These are phyloP conservation scores for Tricharina praecox DNA, from an alignment of 495 filamentous ascomycete genomes.

Conservation along the genomic window DNA sequence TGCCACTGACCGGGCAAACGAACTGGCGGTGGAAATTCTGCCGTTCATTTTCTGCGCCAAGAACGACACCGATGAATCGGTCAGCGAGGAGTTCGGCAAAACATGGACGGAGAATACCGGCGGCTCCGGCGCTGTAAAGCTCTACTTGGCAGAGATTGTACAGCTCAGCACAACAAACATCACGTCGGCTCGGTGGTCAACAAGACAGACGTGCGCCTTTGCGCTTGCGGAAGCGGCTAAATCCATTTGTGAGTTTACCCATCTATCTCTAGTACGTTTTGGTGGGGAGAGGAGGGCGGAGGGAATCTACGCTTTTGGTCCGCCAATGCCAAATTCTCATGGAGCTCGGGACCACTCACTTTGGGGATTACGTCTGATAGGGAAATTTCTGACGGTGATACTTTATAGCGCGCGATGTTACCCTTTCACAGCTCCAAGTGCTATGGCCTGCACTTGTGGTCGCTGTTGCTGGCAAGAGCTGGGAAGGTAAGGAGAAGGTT, in stretches of 20 bases:
- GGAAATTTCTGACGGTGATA: not conserved
- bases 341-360: not conserved
- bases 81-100: conserved; percentile 55
- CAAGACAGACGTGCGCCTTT: conserved; percentile 74
- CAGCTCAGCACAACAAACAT: conserved; percentile 47
- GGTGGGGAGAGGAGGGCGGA: no score
- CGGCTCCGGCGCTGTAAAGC: conserved; percentile 57
- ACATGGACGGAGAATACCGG: conserved; percentile 85
- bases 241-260: conserved; percentile 32
- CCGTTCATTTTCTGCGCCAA: conserved; percentile 80
- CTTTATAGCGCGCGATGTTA: conserved; percentile 32
- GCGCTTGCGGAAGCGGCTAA: conserved; percentile 57
- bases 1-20: conserved; percentile 72
- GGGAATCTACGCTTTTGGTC: no score
- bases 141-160: conserved; percentile 73
- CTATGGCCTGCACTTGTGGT: conserved; percentile 73
- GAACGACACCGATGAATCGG: conserved; percentile 64
- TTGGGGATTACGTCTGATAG: not conserved
- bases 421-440: conserved; percentile 37
- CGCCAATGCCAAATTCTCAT: no score
- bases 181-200: conserved; percentile 64
- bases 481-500: conserved; percentile 81
- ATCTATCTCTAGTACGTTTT: no score
- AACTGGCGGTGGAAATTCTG: conserved; percentile 52
- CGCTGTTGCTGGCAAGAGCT: conserved; percentile 70